Base-by-base conservation (phyloP, 768 basidiomycete genomes). In the Tylopilus subfusipes region DNA sequence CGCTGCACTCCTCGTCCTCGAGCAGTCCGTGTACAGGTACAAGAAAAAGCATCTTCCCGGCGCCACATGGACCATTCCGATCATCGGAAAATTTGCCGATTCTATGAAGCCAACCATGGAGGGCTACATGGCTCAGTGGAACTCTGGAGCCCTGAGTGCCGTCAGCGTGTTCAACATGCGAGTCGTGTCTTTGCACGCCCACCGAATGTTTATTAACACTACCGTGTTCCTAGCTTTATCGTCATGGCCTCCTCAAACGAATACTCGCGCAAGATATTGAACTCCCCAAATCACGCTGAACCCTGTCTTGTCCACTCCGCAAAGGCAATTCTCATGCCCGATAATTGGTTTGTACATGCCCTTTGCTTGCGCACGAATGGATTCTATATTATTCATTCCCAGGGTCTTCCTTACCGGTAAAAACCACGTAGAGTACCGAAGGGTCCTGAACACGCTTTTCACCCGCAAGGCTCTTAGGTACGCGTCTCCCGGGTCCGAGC, bases 381-480 rank as follows among this genome's bases (percentile, higher is more conserved):
- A 39, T 45, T 27, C 21, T 12, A 33, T 38, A 24, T 38, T 33
- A 54, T 19, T 13, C 38, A n/a, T 42, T 38, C 18, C 11, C 55
- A 93, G 92, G 93, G 96, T 99, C n/a, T 99, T 99, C 77, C 78
- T 98, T 39, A 96, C 83, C 50, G 96, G 96, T 22, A 98, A 93
- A 73, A 80, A 75, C 4, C 96, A 99, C 67, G 86, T 94, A 53
- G 92, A 96, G 22, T 99, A 97, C 71, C 90, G 97, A 56, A 88
- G 88, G 58, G 86, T 88, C 40, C 75, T 99, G 44, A 98, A 98
- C 70, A 76, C 80, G 30, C 82, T 99, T 36, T 98, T 98, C 77
- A 98, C 97, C 27, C 90, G 90, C 67, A 90, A 92, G 69, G 93
- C 95, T 5, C 84, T 98, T 42, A 83, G 88, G 92, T 93, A 68